Base-by-base conservation (phyloP, 805 yeast species). In the Myxozyma sirexii region DNA sequence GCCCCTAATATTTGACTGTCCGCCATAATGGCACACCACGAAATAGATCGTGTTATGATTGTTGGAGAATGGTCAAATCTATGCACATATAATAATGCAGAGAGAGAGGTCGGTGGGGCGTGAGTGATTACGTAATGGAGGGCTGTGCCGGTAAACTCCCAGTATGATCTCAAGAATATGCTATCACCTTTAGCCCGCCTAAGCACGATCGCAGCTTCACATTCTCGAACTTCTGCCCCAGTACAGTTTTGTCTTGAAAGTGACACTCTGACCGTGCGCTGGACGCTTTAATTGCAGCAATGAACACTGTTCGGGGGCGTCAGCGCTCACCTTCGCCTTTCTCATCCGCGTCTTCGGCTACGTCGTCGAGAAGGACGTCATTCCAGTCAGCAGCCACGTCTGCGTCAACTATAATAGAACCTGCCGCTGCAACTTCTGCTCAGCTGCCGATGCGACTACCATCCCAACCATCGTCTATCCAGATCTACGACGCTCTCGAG, bases 401-500 rank as follows among this genome's bases (percentile, higher is more conserved):
- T 17, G 46, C 52, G 2, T 46, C 56, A 12, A 60, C 63, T 15
- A 26, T 59, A 47, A 15, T 41, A 5, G 63, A 56, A 17, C 52
- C 55, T 33, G 13, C 27, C 23, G 43, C 21, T 5, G 35, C 33
- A 13, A 15, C 27, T 3, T 33, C 39, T 2, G 47, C 56, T 1
- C 33, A 31, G n/a, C 38, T 60, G 41, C 64, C 64, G 13, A 44
- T 39, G n/a, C 43, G 64, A 35, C 45, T 60, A 26, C 64, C 64
- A 4, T 42, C 64, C 4, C 64, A 52, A 49, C 64, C 62, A 27
- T 51, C 59, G 21, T 52, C 63, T 7, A 59, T 48, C 23, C 64
- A 70, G 37, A 82, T 72, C 2, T 69, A 61, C 47, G 75, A 72
- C 53, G 69, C 70, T 21, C 61, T 87, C 84, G 92, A 87, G 67